A percentile compares a stretch with the other conserved stretches of the same genome.
phyloP scores from a whole-genome alignment of 2,329 filamentous ascomycete species.

The Sporothrix schenckii region DNA sequence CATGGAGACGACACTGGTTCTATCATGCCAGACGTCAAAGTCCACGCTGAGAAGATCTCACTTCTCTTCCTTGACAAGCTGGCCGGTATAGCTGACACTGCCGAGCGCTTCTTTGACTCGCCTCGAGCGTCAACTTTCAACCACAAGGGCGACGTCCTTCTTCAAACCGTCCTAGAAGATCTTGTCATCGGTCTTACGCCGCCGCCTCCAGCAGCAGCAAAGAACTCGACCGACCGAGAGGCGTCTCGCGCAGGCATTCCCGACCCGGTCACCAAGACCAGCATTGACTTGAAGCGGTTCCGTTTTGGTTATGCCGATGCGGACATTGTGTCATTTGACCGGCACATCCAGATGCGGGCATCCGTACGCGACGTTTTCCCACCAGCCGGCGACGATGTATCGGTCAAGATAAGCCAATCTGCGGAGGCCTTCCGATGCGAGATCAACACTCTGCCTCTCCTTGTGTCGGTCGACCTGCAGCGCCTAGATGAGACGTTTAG shows the following conservation, averaged over 20 bases:
- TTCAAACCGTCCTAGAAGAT: conserved; percentile 55
- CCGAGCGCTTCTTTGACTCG: conserved; percentile 51
- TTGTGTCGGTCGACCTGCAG: conserved; percentile 75
- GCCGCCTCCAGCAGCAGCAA: conserved; percentile 35
- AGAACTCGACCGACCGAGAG: neutral
- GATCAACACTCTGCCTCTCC: conserved; percentile 75
- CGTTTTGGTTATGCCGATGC: conserved; percentile 65
- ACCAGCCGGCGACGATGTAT: conserved; percentile 60
- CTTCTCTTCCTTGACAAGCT: conserved; percentile 60
- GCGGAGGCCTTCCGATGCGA: conserved; percentile 57
- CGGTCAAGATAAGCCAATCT: conserved; percentile 55
- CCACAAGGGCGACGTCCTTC: conserved; percentile 52
- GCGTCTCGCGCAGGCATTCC: neutral
- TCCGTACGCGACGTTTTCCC: conserved; percentile 64
- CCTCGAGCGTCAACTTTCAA: conserved; percentile 46
- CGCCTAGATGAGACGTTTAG: conserved; percentile 82
- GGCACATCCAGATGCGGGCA: conserved; percentile 58
- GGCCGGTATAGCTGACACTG: conserved; percentile 55
- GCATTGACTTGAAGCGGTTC: conserved; percentile 59
- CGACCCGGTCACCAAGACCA: conserved; percentile 39
- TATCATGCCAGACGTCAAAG: conserved; percentile 47
- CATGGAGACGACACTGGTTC: conserved; percentile 24
- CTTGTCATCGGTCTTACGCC: conserved; percentile 44
- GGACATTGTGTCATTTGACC: conserved; percentile 66
- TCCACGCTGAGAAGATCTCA: conserved; percentile 55